Evolutionary conservation across 306 rosid genomes (phyloP).

Genomic region (Glycine latifolia): DNA sequence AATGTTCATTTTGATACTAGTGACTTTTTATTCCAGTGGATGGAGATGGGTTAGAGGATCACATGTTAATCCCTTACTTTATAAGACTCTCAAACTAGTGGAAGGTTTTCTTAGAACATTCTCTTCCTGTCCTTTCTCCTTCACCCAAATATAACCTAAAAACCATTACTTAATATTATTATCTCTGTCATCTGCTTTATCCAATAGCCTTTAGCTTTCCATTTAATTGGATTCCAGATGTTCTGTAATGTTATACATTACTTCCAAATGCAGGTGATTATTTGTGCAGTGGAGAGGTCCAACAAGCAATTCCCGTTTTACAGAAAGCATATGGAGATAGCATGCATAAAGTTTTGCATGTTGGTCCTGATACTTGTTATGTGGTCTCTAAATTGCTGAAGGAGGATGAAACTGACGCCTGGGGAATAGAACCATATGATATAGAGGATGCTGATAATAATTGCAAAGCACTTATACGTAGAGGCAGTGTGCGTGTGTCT

Average conservation of each 20-base stretch:
- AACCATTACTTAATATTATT: neutral
- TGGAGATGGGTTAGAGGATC: conserved; percentile 10
- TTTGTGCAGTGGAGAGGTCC: conserved; percentile 73
- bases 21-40: too few species aligned
- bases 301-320: conserved; percentile 61
- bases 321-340: conserved; percentile 68
- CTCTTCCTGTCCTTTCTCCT: neutral
- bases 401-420: conserved; percentile 79
- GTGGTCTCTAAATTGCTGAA: conserved; percentile 64
- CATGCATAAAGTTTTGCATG: conserved; percentile 76
- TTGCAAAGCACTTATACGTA: conserved; percentile 68
- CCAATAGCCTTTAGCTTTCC: neutral
- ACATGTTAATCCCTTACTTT: conserved; percentile 6
- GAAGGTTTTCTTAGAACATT: neutral
- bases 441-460: conserved; percentile 68
- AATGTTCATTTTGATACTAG: too few species aligned
- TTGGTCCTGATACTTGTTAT: conserved; percentile 70
- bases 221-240: conserved; percentile 17
- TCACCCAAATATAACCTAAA: neutral
- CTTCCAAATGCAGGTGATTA: conserved; percentile 63
- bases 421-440: conserved; percentile 85
- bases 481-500: conserved; percentile 69
- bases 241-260: conserved; percentile 20
- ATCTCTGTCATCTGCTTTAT: neutral
- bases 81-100: neutral